Evolutionary conservation across 1,139 yeast genomes (phyloP), one percentile per base, ranked within the genome.

Genomic region (Hemisphaericaspora xylanilytica): DNA sequence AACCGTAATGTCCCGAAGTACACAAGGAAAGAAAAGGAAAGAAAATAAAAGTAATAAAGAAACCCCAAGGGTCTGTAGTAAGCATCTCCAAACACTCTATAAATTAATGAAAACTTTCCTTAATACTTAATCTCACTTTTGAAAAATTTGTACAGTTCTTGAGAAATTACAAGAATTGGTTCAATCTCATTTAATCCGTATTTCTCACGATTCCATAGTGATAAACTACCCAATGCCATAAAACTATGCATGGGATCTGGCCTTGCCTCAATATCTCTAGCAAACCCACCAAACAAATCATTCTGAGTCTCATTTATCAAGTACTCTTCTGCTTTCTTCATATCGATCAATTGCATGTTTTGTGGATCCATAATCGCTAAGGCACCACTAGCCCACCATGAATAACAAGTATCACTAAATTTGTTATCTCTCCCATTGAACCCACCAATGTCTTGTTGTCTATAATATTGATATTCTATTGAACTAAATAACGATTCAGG

Each of bases 401-500:
- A 78, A 59, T 92, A 92, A 63, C 98, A 92, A 0, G 96, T 85
- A 58, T 92, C 98, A 3, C 85, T 84, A 37, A 73, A 75, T 57
- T 92, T 92, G 56, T 89, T 88, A 18, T 78, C 80, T 36, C 98
- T 69, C 0, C 98, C 98, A 58, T 89, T 88, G 57, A 88, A 84
- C 0, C 95, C 95, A 2, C 97, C 97, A 24, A 52, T 54, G 48
- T 76, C 83, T n/a, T 61, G 67, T 0, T 48, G 48, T 30, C 67
- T 70, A 46, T 68, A 70, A 49, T 59, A 63, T 16, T 61, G 68
- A 46, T 67, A 66, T 9, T 52, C 53, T 13, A 45, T 44, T 2
- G 46, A 51, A 2, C 16, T 12, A 42, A 59, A 65, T 12, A 66
- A 41, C 0, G 39, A 36, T 2, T 44, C 43, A 1, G 67, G 65